These are phyloP conservation scores for Mesembryanthemum crystallinum DNA, from an alignment of 148 eudicot species.

Conservation along the genomic window DNA sequence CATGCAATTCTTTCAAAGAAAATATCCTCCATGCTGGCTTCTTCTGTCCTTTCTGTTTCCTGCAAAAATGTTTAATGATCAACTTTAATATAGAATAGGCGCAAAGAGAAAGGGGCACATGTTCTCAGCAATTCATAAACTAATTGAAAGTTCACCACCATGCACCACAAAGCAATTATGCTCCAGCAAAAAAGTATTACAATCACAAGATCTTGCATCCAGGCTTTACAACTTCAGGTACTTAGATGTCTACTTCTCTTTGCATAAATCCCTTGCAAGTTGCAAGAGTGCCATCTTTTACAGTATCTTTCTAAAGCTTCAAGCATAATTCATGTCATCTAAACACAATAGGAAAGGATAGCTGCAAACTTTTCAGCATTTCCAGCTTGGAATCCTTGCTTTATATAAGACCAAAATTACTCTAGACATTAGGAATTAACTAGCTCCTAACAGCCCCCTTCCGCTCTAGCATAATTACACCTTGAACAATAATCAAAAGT, in stretches of 20 bases:
- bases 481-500: no score
- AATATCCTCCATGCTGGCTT: slow-evolving; percentile 75
- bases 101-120: background rate
- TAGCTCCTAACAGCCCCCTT: no score
- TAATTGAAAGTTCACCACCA: background rate
- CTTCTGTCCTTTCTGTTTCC: slow-evolving; percentile 62
- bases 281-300: background rate
- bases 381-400: background rate
- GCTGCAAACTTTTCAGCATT: background rate
- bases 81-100: background rate
- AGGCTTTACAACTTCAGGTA: background rate
- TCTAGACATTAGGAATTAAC: no score
- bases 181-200: background rate
- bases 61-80: slow-evolving; percentile 24
- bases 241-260: background rate
- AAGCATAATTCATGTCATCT: background rate
- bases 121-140: background rate
- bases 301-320: background rate
- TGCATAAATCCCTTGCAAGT: background rate
- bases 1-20: slow-evolving; percentile 83
- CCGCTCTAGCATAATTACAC: no score
- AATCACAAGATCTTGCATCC: background rate
- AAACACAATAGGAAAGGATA: background rate
- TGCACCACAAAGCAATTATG: background rate
- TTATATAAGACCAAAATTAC: no score